Evolutionary conservation across 169 alveolate species (phyloP).

Genomic region (Plasmodium malariae): DNA sequence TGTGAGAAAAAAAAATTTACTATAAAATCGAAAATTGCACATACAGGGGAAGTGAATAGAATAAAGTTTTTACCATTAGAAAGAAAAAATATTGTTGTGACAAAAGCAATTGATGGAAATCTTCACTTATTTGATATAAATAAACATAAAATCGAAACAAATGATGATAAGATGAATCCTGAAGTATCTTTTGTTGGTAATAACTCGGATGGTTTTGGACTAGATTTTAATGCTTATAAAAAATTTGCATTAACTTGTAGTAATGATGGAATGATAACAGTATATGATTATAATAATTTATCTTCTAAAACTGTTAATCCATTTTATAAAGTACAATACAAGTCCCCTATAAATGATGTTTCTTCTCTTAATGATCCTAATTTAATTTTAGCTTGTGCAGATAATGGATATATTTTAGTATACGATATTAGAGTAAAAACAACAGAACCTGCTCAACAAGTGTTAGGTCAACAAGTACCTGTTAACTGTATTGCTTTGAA

Average conservation of each 20-base stretch:
- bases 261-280: slow-evolving; percentile 43
- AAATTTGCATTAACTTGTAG: slow-evolving; percentile 47
- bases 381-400: slow-evolving; percentile 57
- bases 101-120: slow-evolving; percentile 57
- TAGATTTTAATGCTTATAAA: slow-evolving; percentile 19
- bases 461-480: slow-evolving; percentile 61
- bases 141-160: slow-evolving; percentile 50
- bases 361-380: slow-evolving; percentile 61
- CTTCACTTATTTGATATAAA: slow-evolving; percentile 57
- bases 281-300: slow-evolving; percentile 22
- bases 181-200: slow-evolving; percentile 59
- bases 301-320: slow-evolving; percentile 1
- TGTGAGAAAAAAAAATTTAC: slow-evolving; percentile 59
- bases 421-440: slow-evolving; percentile 37
- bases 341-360: slow-evolving; percentile 47
- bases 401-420: slow-evolving; percentile 52
- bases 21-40: slow-evolving; percentile 41
- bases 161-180: slow-evolving; percentile 55
- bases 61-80: slow-evolving; percentile 46
- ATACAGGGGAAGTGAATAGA: slow-evolving; percentile 68
- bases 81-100: slow-evolving; percentile 39
- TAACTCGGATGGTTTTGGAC: slow-evolving; percentile 50
- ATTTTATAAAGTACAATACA: slow-evolving; percentile 44
- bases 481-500: slow-evolving; percentile 34
- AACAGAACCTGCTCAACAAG: slow-evolving; percentile 52